Evolutionary conservation across 2,329 filamentous ascomycete genomes (phyloP).

Genomic region (Beauveria caledonica): DNA sequence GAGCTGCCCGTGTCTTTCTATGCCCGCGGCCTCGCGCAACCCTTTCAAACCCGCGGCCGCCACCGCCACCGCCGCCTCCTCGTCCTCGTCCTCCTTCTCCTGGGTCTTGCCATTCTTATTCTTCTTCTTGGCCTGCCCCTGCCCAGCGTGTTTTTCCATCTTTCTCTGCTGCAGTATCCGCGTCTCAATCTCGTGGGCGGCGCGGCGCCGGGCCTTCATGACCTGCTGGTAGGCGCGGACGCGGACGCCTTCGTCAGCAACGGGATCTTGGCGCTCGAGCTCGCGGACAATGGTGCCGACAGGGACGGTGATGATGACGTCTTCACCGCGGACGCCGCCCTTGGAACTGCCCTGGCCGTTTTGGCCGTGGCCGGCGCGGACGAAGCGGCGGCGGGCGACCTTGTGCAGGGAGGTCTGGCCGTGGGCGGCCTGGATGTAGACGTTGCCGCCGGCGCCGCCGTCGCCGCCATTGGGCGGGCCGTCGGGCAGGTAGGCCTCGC

Average conservation of each 20-base stretch:
- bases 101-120: constrained; percentile 9
- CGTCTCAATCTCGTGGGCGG: constrained; percentile 28
- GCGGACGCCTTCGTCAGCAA: constrained; percentile 51
- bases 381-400: constrained; percentile 65
- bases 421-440: constrained; percentile 89
- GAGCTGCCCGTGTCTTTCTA: not conserved
- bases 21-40: not conserved
- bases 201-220: constrained; percentile 25
- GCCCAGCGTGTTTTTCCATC: constrained; percentile 1
- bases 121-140: too few relatives aligned
- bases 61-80: constrained; percentile 3
- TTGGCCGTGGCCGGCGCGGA: constrained; percentile 68
- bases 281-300: constrained; percentile 88
- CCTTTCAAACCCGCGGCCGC: too few relatives aligned
- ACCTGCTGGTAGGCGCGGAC: constrained; percentile 18
- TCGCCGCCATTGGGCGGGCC: constrained; percentile 93
- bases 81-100: constrained; percentile 21
- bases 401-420: constrained; percentile 93
- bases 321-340: constrained; percentile 73
- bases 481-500: constrained; percentile 81
- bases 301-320: constrained; percentile 81
- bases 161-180: constrained; percentile 16
- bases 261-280: constrained; percentile 67
- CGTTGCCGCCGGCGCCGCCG: constrained; percentile 80
- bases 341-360: constrained; percentile 67